Evolutionary conservation across 257 asterid species (phyloP), one percentile per base, ranked within the genome.

Genomic region (Nicotiana noctiflora): DNA sequence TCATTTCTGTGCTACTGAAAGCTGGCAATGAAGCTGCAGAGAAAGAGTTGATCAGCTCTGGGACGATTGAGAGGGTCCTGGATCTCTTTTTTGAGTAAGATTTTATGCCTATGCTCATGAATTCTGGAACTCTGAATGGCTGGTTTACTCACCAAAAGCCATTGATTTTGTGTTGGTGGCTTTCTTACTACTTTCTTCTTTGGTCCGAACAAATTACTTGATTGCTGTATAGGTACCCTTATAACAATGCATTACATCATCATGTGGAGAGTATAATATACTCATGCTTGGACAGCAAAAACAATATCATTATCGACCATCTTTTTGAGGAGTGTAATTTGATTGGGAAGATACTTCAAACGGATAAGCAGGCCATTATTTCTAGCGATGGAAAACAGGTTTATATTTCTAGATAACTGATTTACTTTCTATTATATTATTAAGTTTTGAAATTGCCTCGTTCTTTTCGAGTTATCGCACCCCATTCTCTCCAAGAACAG

Each of bases 1-100:
- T 91, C 89, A 86, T 95, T 12, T 94, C 98, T 3, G 94, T 91
- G 80, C 88, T 93, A 79, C 88, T 95, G 81, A 95, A 93, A 89
- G 84, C 94, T 84, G 94, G 94, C 80, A 91, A 92, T 82, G 98
- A 93, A 85, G 89, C 88, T 82, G 97, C 97, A 53, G 95, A 92
- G 88, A 85, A 86, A 84, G 98, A 92, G 78, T 81, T 95, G 92
- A 89, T 93, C 81, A 82, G 84, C 87, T 92, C 98, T 27, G 97
- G 97, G 81, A 88, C 97, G 59, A 92, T 95, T 84, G 87, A 17
- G 61, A 91, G 98, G 83, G 87, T 90, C 81, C 85, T 95, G 81
- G 94, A 95, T 88, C 98, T 95, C 82, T 91, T 95, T 85, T 93
- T 95, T 75, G 97, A 95, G 98, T 95, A 92, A 81, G 95, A 84